Evolutionary conservation across 768 basidiomycete genomes (phyloP).

Genomic region (Auriscalpium microsporum): DNA sequence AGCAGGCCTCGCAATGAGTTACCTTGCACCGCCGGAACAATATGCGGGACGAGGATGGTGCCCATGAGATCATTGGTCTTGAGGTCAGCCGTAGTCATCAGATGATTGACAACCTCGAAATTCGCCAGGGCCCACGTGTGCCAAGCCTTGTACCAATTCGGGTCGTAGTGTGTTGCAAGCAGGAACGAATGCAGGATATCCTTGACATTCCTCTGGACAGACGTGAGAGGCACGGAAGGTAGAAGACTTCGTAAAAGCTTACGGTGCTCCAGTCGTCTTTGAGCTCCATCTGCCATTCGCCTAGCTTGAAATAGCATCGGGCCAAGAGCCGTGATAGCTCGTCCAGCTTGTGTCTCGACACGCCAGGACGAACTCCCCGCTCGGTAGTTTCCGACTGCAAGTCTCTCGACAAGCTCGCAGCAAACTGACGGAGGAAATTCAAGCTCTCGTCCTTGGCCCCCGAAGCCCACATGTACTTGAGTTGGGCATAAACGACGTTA

Average conservation of each 20-base stretch:
- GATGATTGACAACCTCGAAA: constrained; percentile 81
- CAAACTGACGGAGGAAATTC: constrained; percentile 76
- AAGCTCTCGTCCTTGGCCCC: constrained; percentile 73
- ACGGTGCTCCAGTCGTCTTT: constrained; percentile 76
- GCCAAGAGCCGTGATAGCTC: constrained; percentile 85
- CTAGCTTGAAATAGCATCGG: constrained; percentile 93
- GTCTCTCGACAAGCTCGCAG: constrained; percentile 66
- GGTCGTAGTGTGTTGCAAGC: constrained; percentile 84
- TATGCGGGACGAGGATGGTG: constrained; percentile 65
- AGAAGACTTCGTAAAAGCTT: constrained; percentile 22
- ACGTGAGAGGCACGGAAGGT: constrained; percentile 4
- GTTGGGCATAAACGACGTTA: constrained; percentile 90
- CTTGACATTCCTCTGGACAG: constrained; percentile 60
- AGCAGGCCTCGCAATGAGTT: neutral
- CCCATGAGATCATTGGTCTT: constrained; percentile 50
- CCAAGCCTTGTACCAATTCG: constrained; percentile 99
- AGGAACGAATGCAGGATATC: constrained; percentile 81
- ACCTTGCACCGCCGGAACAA: constrained; percentile 93
- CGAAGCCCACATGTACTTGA: constrained; percentile 93
- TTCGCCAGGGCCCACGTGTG: constrained; percentile 98
- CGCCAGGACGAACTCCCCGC: constrained; percentile 36
- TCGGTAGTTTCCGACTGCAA: constrained; percentile 54
- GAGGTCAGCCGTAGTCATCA: constrained; percentile 59
- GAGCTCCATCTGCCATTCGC: constrained; percentile 85
- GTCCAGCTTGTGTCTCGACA: constrained; percentile 50